Evolutionary conservation across 2,329 filamentous ascomycete genomes (phyloP), one percentile per base, ranked within the genome.

Genomic region (Fusarium irregulare): DNA sequence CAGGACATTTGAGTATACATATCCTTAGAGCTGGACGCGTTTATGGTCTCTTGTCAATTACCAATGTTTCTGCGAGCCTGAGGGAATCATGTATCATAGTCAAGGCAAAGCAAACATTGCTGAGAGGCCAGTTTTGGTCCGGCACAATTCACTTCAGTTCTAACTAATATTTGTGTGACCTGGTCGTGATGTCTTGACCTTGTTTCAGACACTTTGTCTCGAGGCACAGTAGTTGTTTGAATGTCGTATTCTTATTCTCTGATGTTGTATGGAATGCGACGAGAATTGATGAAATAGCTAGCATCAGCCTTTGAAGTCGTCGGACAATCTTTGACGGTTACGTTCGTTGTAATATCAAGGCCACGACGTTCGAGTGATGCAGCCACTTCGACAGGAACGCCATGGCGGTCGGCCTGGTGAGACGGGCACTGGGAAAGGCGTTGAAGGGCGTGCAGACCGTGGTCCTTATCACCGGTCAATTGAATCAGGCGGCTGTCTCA

Each of bases 61-160:
- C 59, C 68, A 70, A 56, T 75, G 73, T 70, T 72, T 64, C 50
- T 70, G 74, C 72, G 67, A 76, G 75, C 72, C 69, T 73, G 21
- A 37, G 28, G 68, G 50, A 70, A 68, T 68, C 60, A 56, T 75
- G 62, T 72, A 75, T 60, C 27, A 73, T 76, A 75, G 71, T 67
- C 60, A 73, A 64, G 72, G 68, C 74, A 67, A 64, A 76, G 71
- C 72, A 76, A 77, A 64, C 73, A 77, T 76, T 78, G 75, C 78
- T 73, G 53, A 68, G 78, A 80, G 77, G 68, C 76, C 78, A 81
- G 76, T 82, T 81, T 82, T 82, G 80, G 80, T 73, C 76, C 75
- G 70, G 74, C 77, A 61, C 53, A 66, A 59, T 66, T 62, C 53
- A 23, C 5, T 23, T 23, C 21, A 23, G 21, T 23, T 23, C 5